phyloP scores from a whole-genome alignment of 305 asterid genomes.

The Andrographis paniculata region DNA sequence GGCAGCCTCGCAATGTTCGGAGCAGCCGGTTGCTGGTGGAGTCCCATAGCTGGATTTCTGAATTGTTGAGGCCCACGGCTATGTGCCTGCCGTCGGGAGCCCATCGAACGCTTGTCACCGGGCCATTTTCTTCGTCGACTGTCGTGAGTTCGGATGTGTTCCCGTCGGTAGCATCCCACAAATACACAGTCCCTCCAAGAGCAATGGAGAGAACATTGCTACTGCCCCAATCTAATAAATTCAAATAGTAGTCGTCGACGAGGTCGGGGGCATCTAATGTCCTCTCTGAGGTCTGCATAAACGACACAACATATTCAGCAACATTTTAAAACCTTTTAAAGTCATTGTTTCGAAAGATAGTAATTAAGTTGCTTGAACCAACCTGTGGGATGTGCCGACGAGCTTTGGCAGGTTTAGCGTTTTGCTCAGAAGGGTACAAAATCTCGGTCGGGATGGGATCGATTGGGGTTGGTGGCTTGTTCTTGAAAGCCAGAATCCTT shows the following conservation, averaged over 20 bases:
- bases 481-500: slow-evolving; percentile 76
- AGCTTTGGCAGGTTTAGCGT: slow-evolving; percentile 45
- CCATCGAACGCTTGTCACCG: slow-evolving; percentile 77
- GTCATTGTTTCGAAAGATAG: background rate
- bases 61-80: slow-evolving; percentile 69
- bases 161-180: slow-evolving; percentile 86
- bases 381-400: slow-evolving; percentile 91
- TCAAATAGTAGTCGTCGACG: slow-evolving; percentile 80
- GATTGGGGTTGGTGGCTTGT: slow-evolving; percentile 73
- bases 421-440: slow-evolving; percentile 32
- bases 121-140: slow-evolving; percentile 66
- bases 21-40: slow-evolving; percentile 50
- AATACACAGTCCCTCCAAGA: slow-evolving; percentile 64
- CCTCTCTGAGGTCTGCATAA: slow-evolving; percentile 82
- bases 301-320: slow-evolving; percentile 8
- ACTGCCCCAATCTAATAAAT: slow-evolving; percentile 83
- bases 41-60: slow-evolving; percentile 87
- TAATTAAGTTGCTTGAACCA: background rate
- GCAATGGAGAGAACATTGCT: slow-evolving; percentile 85
- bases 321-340: background rate
- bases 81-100: slow-evolving; percentile 84
- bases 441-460: slow-evolving; percentile 51
- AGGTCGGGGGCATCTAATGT: slow-evolving; percentile 89
- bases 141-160: slow-evolving; percentile 66
- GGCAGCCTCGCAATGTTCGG: background rate